phyloP scores from a whole-genome alignment of 345 rosid genomes.

The Laguncularia racemosa region DNA sequence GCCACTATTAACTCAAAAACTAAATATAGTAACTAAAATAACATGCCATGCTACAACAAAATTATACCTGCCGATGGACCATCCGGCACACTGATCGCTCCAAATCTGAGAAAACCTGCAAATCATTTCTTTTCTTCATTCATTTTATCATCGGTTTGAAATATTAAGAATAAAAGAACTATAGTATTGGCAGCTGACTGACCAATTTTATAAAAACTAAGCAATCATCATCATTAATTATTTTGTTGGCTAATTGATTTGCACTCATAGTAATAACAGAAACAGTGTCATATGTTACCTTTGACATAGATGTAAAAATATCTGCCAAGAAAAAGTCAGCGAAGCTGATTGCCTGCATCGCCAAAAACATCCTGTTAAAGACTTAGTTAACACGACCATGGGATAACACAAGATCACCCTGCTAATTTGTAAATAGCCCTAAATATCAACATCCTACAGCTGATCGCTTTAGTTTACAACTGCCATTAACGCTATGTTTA shows the following conservation, averaged over 20 bases:
- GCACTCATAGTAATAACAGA: not conserved
- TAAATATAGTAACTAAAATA: too few species aligned
- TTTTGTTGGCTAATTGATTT: not conserved
- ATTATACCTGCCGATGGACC: constrained; percentile 77
- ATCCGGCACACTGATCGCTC: constrained; percentile 95
- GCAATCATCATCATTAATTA: too few species aligned
- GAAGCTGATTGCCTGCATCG: constrained; percentile 67
- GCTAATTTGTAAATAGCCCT: too few species aligned
- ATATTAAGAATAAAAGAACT: not conserved
- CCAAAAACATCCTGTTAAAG: not conserved
- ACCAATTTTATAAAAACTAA: not conserved
- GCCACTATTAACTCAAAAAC: not conserved
- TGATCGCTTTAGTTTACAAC: too few species aligned
- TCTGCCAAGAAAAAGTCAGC: constrained; percentile 93
- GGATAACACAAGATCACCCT: not conserved
- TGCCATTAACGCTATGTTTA: too few species aligned
- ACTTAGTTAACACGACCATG: too few species aligned
- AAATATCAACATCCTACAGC: too few species aligned
- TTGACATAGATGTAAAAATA: constrained; percentile 89
- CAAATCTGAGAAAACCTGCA: constrained; percentile 89
- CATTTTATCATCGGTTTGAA: too few species aligned
- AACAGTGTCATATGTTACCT: constrained; percentile 37
- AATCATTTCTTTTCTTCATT: not conserved
- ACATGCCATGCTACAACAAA: not conserved
- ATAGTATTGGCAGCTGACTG: too few species aligned